A percentile compares a stretch with the other conserved stretches of the same genome.
Evolutionary conservation across 306 rosid species (phyloP).

Genomic region (Medicago ruthenica): DNA sequence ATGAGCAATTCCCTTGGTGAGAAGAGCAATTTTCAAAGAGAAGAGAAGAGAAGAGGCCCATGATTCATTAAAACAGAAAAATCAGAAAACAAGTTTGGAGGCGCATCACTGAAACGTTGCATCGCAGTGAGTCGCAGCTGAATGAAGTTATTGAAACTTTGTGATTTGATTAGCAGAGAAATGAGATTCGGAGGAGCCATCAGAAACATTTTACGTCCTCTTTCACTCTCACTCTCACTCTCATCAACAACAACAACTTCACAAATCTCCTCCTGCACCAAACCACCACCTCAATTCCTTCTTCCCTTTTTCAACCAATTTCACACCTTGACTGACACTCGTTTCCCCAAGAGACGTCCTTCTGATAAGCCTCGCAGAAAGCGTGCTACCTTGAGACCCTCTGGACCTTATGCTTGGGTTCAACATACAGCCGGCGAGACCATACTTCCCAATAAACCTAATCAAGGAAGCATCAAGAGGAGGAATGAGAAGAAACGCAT

Average conservation of each 20-base stretch:
- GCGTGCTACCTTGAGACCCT: constrained; percentile 74
- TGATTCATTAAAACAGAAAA: no score
- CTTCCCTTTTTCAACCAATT: constrained; percentile 55
- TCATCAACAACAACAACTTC: constrained; percentile 31
- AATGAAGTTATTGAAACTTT: no score
- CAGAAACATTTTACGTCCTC: constrained; percentile 44
- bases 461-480: constrained; percentile 88
- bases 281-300: constrained; percentile 52
- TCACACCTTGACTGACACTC: constrained; percentile 84
- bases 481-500: constrained; percentile 92
- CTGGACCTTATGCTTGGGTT: constrained; percentile 90
- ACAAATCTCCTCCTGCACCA: constrained; percentile 21
- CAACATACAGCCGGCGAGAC: constrained; percentile 69
- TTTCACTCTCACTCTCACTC: constrained; percentile 47
- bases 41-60: no score
- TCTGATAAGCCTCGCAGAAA: constrained; percentile 69
- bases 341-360: constrained; percentile 83
- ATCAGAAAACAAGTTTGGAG: no score
- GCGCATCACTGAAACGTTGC: no score
- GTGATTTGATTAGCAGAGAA: no score
- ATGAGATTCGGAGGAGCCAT: no score
- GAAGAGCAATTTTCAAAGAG: no score
- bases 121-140: no score
- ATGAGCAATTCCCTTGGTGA: no score
- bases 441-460: constrained; percentile 75